Percentiles rank a stretch among this genome's conserved stretches.
phyloP scores from a whole-genome alignment of 805 yeast species.

The Myxozyma neglecta region DNA sequence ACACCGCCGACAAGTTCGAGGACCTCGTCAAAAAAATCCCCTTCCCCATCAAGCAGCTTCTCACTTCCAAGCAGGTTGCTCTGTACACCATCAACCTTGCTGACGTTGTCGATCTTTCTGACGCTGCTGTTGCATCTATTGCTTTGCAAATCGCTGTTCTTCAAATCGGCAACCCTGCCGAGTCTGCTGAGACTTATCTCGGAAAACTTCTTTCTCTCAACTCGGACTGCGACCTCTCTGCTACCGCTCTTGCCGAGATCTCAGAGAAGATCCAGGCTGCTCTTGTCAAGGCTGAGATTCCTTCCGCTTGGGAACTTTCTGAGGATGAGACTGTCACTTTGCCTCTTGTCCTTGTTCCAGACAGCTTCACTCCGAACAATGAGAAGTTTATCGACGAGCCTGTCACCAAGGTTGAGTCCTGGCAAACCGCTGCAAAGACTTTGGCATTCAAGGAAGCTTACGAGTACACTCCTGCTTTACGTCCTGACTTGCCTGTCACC shows the following conservation, averaged over 20 bases:
- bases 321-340: constrained; percentile 38
- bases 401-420: constrained; percentile 47
- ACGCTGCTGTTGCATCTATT: constrained; percentile 64
- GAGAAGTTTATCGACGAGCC: constrained; percentile 45
- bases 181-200: constrained; percentile 34
- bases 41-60: constrained; percentile 12
- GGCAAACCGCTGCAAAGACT: constrained; percentile 61
- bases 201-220: constrained; percentile 35
- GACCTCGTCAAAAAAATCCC: constrained; percentile 25
- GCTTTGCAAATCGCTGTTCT: constrained; percentile 81
- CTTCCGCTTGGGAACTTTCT: constrained; percentile 31
- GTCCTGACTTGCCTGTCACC: constrained; percentile 87
- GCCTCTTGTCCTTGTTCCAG: constrained; percentile 59
- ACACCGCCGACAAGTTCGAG: constrained; percentile 54
- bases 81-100: constrained; percentile 25
- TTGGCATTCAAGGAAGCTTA: constrained; percentile 82
- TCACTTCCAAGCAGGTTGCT: constrained; percentile 14
- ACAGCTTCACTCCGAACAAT: constrained; percentile 65
- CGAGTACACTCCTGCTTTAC: constrained; percentile 54
- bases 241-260: constrained; percentile 24
- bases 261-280: constrained; percentile 41
- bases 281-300: constrained; percentile 37
- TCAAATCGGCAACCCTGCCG: constrained; percentile 61
- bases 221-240: constrained; percentile 17
- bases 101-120: constrained; percentile 50